Evolutionary conservation across 345 rosid genomes (phyloP).

Genomic region (Populus alba): DNA sequence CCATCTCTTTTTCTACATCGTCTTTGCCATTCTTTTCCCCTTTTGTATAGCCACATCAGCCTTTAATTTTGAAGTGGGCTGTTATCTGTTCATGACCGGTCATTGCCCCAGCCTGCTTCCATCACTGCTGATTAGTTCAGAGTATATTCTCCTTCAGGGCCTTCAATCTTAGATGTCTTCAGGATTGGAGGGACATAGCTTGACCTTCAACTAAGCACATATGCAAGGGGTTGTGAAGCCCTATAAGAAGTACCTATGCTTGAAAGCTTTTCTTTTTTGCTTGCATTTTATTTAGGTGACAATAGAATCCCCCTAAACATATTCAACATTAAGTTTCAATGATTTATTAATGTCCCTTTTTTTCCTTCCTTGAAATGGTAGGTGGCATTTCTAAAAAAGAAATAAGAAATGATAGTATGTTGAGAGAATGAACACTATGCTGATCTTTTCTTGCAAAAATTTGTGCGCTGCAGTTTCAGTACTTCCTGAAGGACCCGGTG

Average conservation of each 20-base stretch:
- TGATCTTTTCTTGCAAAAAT: neutral
- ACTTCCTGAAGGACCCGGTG: conserved; percentile 91
- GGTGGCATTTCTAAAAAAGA: neutral
- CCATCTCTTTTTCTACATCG: neutral
- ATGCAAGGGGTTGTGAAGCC: neutral
- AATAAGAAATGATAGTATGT: neutral
- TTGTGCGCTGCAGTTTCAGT: conserved; percentile 59
- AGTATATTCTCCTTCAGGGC: neutral
- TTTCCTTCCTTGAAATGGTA: neutral
- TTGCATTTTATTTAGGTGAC: neutral
- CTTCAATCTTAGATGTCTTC: neutral
- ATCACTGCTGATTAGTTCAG: neutral
- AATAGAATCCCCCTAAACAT: neutral
- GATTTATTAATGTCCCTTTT: neutral
- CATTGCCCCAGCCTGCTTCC: neutral
- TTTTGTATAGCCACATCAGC: neutral
- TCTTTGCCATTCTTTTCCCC: neutral
- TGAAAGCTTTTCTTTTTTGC: neutral
- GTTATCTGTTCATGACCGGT: neutral
- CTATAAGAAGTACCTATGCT: neutral
- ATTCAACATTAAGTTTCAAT: neutral
- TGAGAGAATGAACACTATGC: neutral
- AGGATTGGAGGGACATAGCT: neutral
- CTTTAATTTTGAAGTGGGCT: neutral
- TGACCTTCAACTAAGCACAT: neutral